phyloP scores from a whole-genome alignment of 257 asterid species.

The Solanum gracilifrons region DNA sequence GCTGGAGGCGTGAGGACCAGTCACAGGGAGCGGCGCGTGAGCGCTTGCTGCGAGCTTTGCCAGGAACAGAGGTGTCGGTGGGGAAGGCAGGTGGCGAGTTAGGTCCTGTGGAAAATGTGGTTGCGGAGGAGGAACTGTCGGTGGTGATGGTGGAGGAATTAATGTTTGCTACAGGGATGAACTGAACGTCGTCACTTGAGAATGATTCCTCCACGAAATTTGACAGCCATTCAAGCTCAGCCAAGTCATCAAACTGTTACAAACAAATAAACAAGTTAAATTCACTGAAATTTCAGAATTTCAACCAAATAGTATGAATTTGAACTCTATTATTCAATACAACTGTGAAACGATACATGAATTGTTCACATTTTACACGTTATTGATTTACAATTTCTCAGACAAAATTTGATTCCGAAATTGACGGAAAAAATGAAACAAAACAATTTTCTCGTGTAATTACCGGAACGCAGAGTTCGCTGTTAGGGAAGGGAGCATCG shows the following conservation, averaged over 20 bases:
- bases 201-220: conserved; percentile 94
- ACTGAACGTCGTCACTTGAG: conserved; percentile 71
- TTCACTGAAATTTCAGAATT: neutral
- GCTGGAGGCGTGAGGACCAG: conserved; percentile 83
- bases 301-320: neutral
- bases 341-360: neutral
- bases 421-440: neutral
- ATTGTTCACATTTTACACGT: neutral
- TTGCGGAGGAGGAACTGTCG: conserved; percentile 44
- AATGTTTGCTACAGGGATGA: conserved; percentile 27
- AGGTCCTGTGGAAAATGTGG: conserved; percentile 1
- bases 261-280: neutral
- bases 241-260: conserved; percentile 77
- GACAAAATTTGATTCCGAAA: neutral
- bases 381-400: neutral
- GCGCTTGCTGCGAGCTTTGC: conserved; percentile 97
- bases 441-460: neutral
- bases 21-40: conserved; percentile 88
- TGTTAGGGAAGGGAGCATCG: conserved; percentile 59
- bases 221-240: conserved; percentile 98
- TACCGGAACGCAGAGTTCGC: conserved; percentile 93
- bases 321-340: neutral
- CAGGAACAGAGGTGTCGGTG: conserved; percentile 71
- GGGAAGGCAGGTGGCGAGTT: conserved; percentile 43
- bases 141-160: conserved; percentile 18